Base-by-base conservation (phyloP, 352 stramenopile genomes). In the Blastocystis sp. region DNA sequence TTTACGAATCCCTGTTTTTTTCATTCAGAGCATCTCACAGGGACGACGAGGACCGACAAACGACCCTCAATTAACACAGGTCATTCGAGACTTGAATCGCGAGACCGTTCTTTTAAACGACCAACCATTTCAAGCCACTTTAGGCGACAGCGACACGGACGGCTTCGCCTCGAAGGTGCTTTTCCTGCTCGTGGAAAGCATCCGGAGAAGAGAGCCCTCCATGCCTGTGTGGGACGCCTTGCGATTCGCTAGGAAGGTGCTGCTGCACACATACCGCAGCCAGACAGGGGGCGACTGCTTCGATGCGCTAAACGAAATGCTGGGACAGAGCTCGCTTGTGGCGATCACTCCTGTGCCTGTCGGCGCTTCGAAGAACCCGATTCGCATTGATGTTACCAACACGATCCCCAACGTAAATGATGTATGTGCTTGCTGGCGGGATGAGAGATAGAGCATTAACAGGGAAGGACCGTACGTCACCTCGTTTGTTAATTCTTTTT, bases 191-290 rank as follows among this genome's bases (percentile, higher is more conserved):
- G 62, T 66, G 53, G 73, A 84, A 47, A 68, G 50, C 50, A 68
- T 84, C 26, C 50, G 73, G 8, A 66, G 73, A 37, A 68, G 50
- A 43, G 50, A 84, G 18, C 4, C 18, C 6, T 50, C 29, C 18
- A 37, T 84, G 73, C 59, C 29, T 29, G 54, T 37, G 29, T 84
- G 50, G 47, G 73, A 84, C 26, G 26, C 62, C 26, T 9, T 84
- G 37, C 45, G 73, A 15, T 68, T 84, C 29, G 73, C 73, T 23
- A 23, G 73, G 0, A 64, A 84, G 29, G 73, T 68, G 18, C 47
- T 84, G 45, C 73, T 84, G 6, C 73, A 68, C 56, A 84, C 73
- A 2, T 84, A 84, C 47, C 73, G 73, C 6, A 84, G 73, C 50
- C 73, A 84, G 39, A 84, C 73, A 2, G 73, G 73, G 5, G 73